Base-by-base conservation (phyloP, 164 flowering plant species). In the Nymphaea thermarum region DNA sequence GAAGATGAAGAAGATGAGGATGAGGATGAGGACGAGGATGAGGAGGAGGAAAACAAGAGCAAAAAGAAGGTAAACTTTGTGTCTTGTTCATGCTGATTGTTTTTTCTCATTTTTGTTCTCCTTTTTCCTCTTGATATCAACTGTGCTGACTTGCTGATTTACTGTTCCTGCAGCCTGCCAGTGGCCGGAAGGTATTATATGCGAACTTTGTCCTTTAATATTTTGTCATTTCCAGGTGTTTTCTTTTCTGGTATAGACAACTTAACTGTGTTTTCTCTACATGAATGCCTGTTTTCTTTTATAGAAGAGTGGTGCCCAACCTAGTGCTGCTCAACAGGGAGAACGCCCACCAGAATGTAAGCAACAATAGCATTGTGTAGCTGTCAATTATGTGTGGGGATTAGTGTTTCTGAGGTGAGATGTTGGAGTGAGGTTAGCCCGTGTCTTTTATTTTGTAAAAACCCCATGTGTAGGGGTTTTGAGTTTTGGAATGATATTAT, bases 1-100 rank as follows among this genome's bases (percentile, higher is more conserved):
- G 94, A 86, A 0, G 91, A 84, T 0, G 91, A 86, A 0, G 91
- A 86, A 0, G 85, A 81, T 0, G 87, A 83, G 0, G 87, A 62
- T 4, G 88, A 77, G 1, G 81, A 72, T 2, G 78, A 81, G 0
- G 83, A 80, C 0, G 79, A 77, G 2, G 81, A 78, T 5, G 76
- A 79, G 3, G 81, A 70, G 43, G 73, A 74, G 63, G 73, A 74
- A 59, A 17, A 44, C 5, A n/a, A 59, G 47, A 16, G 72, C 51
- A 77, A 65, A 64, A 83, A 81, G 77, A 82, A 83, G 88, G 88
- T 36, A 17, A 5, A 51, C 8, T 51, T 8, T 51, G 15, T 51
- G 8, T 0, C 2, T 3, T 15, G 14, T 15, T 5, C 14, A 15
- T 51, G 3, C 42, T 17, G 14, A 3, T 45, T 17, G 42, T 47